Evolutionary conservation across 805 yeast genomes (phyloP), one percentile per base, ranked within the genome.

Genomic region (Wickerhamiella australiensis): DNA sequence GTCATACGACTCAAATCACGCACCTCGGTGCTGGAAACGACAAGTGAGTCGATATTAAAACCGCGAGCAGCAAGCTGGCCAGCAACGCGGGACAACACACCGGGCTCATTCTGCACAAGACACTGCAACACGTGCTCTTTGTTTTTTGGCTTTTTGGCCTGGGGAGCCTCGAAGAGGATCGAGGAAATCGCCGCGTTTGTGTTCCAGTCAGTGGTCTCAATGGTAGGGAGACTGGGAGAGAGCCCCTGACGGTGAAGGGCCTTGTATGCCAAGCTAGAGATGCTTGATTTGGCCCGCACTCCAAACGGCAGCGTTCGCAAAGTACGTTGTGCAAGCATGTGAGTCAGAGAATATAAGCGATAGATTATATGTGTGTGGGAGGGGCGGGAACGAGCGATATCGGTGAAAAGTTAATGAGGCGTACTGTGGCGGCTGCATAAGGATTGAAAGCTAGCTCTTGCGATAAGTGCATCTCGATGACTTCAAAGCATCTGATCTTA

Each of bases 51-150:
- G 62, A 92, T 92, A 71, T 92, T 92, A 78, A 92, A 92, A 15
- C 98, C 98, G 66, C 98, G 77, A 36, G 96, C 97, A 35, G 98
- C 98, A 57, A 92, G 75, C 49, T 95, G 87, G 50, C 96, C 96
- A 5, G 96, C 83, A 40, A 92, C 85, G 50, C 90, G 78, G 31
- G 95, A 82, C 60, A 92, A 72, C 42, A 92, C 98, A 74, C 98
- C 98, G 6, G 98, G 97, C 69, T 92, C 98, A 67, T 92, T 90
- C 69, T 92, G 97, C 15, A 92, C 98, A 63, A 92, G 75, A 71
- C 98, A 92, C 75, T 90, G 92, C 65, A 92, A 74, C 42, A 92
- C 94, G 60, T 92, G 98, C 61, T 84, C 84, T 57, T 82, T 80
- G 58, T 75, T 72, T 38, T 87, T 85, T 35, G 81, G 77, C 42